These are phyloP conservation scores for Prinsepia uniflora DNA, from an alignment of 306 rosid species.

Conservation along the genomic window DNA sequence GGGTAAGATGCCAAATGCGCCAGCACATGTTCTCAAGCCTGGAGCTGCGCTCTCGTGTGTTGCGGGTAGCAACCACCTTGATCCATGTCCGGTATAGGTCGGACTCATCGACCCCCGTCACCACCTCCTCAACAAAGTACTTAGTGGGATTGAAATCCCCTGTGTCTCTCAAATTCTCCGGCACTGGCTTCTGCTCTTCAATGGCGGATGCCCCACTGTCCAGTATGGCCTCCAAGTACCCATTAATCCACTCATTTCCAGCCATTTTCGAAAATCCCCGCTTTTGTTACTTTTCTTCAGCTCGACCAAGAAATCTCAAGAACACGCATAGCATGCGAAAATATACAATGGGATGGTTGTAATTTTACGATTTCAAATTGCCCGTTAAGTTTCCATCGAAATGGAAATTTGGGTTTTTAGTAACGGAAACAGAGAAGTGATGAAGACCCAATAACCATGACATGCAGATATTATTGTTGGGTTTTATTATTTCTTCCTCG, in stretches of 20 bases:
- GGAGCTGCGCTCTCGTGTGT: conserved; percentile 82
- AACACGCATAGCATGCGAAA: neutral
- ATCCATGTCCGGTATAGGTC: conserved; percentile 90
- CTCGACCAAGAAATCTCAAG: neutral
- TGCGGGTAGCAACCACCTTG: conserved; percentile 90
- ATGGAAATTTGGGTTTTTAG: neutral
- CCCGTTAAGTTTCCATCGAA: neutral
- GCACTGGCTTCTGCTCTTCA: conserved; percentile 64
- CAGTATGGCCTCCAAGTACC: conserved; percentile 83
- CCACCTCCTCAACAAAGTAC: conserved; percentile 93
- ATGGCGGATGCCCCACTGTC: conserved; percentile 70
- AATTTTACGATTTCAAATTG: neutral
- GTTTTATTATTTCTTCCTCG: neutral
- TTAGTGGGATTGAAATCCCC: conserved; percentile 80
- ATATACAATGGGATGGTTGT: neutral
- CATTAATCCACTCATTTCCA: conserved; percentile 94
- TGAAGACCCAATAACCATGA: neutral
- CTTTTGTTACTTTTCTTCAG: neutral
- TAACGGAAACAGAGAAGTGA: neutral
- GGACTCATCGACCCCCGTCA: conserved; percentile 79
- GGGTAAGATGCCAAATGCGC: conserved; percentile 96
- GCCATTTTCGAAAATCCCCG: conserved; percentile 43
- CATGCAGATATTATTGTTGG: conserved; percentile 1
- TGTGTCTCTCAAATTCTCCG: conserved; percentile 47
- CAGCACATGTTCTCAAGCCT: conserved; percentile 98